Conservation (phyloP, 805 yeast species). For the Yamadazyma laniorum region DNA sequence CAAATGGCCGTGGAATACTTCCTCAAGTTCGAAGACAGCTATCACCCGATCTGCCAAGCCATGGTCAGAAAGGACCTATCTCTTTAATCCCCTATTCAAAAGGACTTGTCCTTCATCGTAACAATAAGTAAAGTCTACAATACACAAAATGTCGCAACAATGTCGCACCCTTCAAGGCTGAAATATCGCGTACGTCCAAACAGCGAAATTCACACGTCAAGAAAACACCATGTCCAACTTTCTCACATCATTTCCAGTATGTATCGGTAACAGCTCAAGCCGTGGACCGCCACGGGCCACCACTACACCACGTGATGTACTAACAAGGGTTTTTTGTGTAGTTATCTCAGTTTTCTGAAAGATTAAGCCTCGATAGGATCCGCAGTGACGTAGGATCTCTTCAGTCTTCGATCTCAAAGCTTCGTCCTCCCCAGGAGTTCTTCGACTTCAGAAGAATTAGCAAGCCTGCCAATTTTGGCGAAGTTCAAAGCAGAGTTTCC, state of each 20-base stretch:
- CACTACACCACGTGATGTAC: too few relatives aligned
- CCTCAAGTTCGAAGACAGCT: constrained; percentile 52
- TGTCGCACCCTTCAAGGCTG: too few relatives aligned
- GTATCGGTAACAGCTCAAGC: too few relatives aligned
- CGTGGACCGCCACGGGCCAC: too few relatives aligned
- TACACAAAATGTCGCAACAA: too few relatives aligned
- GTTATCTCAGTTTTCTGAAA: constrained; percentile 16
- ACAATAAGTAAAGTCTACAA: too few relatives aligned
- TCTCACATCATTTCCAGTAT: constrained; percentile 39
- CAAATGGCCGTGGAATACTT: constrained; percentile 67
- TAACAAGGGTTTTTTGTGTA: too few relatives aligned
- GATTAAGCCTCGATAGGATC: constrained; percentile 31
- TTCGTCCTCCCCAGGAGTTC: constrained; percentile 91
- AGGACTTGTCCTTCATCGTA: too few relatives aligned
- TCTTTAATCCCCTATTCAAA: too few relatives aligned
- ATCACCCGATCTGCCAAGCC: constrained; percentile 82
- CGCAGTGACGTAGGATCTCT: constrained; percentile 51
- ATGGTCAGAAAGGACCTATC: constrained; percentile 84
- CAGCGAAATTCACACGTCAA: constrained; percentile 14
- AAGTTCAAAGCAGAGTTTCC: constrained; percentile 81
- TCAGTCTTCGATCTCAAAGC: constrained; percentile 62
- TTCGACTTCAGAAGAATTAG: constrained; percentile 87
- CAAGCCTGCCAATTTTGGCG: constrained; percentile 87
- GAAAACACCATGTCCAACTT: constrained; percentile 28
- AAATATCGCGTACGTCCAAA: constrained; percentile 8